Base-by-base conservation (phyloP, 306 rosid genomes). In the Acacia crassicarpa region DNA sequence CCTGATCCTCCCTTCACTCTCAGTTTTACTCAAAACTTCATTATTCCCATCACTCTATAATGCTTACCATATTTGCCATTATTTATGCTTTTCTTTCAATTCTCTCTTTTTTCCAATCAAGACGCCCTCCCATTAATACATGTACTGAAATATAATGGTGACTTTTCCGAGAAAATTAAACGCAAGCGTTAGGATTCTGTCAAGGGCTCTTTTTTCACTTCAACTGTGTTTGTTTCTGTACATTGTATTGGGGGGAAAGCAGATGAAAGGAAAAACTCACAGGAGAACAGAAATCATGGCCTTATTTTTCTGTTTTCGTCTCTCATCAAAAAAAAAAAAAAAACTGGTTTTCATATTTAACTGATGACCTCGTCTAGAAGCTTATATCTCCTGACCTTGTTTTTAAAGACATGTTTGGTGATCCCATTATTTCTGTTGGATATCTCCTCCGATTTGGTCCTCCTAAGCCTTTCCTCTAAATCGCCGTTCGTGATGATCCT, bases 361-460 rank as follows among this genome's bases (percentile, higher is more conserved):
- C 97, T 90, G 9, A 98, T 92, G 84, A 95, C 99, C 89, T 95
- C 99, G 58, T 95, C 99, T 76, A 95, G 80, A 84, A 93, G 98
- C 89, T 93, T 95, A 79, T 95, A 95, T 91, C 98, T 93, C 82
- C 99, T 92, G 7, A 91, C 98, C 91, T 91, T 95, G 70, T 90
- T 92, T 90, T 93, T 90, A 40, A 91, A 89, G 11, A 91, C 92
- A n/a, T 72, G 98, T 77, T 77, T 91, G 10, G 86, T 80, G 70
- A 83, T 72, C 81, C 88, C 91, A 53, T 2, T 8, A 19, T 56
- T 83, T 20, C 48, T 73, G 20, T 82, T 87, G 33, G 91, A 62
- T 22, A 87, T 86, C 13, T 84, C 83, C 77, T 89, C 97, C 16
- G 98, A 90, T 66, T 86, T 84, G 5, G 93, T 93, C 75, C 97